These are phyloP conservation scores for Neoarthrinium moseri DNA, from an alignment of 2,329 filamentous ascomycete genomes.

Conservation along the genomic window DNA sequence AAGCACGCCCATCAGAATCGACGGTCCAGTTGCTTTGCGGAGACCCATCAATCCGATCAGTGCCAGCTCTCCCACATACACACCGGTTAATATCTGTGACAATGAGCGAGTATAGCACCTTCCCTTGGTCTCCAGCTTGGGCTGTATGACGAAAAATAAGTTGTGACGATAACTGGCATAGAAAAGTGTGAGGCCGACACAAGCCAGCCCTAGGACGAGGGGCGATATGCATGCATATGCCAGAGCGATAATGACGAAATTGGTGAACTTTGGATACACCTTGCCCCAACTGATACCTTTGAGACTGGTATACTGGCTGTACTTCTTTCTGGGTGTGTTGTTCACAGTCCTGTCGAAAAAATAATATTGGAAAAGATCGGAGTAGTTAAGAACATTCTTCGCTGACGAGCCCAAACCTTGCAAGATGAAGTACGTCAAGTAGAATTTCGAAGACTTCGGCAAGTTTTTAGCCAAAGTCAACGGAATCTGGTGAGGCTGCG, in stretches of 20 bases:
- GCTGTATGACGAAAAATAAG: conserved; percentile 68
- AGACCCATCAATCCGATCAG: conserved; percentile 70
- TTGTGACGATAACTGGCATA: conserved; percentile 78
- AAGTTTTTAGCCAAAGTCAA: conserved; percentile 60
- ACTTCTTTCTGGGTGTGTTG: conserved; percentile 71
- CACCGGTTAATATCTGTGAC: conserved; percentile 69
- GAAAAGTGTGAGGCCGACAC: conserved; percentile 66
- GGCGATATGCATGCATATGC: conserved; percentile 76
- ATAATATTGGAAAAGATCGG: conserved; percentile 62
- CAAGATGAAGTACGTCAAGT: conserved; percentile 74
- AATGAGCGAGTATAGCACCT: conserved; percentile 69
- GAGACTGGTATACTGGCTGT: conserved; percentile 60
- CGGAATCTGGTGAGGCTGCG: conserved; percentile 33
- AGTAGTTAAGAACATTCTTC: conserved; percentile 60
- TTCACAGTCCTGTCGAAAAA: conserved; percentile 65
- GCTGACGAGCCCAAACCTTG: conserved; percentile 70
- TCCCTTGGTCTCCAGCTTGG: conserved; percentile 71
- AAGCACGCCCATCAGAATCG: conserved; percentile 61
- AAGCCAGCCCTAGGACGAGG: conserved; percentile 68
- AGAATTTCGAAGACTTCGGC: conserved; percentile 73
- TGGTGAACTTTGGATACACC: conserved; percentile 53
- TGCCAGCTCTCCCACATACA: conserved; percentile 68
- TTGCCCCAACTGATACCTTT: conserved; percentile 67
- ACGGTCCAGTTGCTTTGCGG: conserved; percentile 53
- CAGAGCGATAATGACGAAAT: conserved; percentile 43